A percentile compares a stretch with the other conserved stretches of the same genome.
Evolutionary conservation across 2,329 filamentous ascomycete species (phyloP).

Genomic region (Escovopsis weberi): DNA sequence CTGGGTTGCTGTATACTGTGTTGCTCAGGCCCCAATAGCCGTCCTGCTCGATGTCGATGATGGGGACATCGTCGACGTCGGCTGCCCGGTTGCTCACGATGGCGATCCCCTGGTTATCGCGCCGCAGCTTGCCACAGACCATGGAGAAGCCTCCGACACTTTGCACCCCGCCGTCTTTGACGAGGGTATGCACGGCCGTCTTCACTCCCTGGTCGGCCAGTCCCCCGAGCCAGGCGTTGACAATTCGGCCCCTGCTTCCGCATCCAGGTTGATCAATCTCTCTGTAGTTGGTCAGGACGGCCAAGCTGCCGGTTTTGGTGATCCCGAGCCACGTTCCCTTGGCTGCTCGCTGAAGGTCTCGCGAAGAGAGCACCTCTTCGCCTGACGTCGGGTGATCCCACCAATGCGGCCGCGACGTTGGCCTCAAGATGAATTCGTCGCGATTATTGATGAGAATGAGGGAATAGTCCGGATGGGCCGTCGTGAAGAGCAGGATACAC

Average conservation of each 20-base stretch:
- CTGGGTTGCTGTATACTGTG: conserved; percentile 37
- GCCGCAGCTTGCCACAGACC: conserved; percentile 45
- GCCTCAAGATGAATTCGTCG: conserved; percentile 55
- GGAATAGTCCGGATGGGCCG: conserved; percentile 59
- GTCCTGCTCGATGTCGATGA: conserved; percentile 37
- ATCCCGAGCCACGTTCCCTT: conserved; percentile 54
- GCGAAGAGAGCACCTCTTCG: conserved; percentile 38
- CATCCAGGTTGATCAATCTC: conserved; percentile 40
- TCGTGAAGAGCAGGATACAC: conserved; percentile 68
- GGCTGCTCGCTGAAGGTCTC: conserved; percentile 46
- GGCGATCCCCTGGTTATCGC: conserved; percentile 36
- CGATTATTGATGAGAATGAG: conserved; percentile 66
- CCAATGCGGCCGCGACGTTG: conserved; percentile 50
- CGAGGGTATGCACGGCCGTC: conserved; percentile 36
- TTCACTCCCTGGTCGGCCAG: conserved; percentile 31
- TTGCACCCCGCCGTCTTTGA: conserved; percentile 37
- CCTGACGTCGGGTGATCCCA: conserved; percentile 35
- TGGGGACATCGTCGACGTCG: conserved; percentile 38
- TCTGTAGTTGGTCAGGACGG: conserved; percentile 53
- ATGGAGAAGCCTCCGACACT: conserved; percentile 54
- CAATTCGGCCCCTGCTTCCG: conserved; percentile 48
- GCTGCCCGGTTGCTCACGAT: conserved; percentile 49
- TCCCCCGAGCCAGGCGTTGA: conserved; percentile 45
- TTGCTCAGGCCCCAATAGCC: conserved; percentile 49
- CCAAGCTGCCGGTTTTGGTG: conserved; percentile 43